phyloP scores from a whole-genome alignment of 345 rosid genomes.

The Syzygium grande region DNA sequence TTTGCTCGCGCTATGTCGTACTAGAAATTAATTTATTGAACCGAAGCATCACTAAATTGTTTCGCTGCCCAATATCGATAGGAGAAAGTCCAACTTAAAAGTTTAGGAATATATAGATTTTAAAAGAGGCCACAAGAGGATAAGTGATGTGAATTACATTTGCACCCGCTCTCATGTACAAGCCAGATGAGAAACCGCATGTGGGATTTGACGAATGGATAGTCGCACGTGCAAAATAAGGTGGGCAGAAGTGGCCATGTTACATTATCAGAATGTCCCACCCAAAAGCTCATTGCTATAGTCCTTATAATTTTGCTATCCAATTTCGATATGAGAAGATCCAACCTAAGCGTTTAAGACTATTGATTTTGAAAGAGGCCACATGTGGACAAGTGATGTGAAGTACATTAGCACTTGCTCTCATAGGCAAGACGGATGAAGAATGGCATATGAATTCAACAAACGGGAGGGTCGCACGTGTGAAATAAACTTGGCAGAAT shows the following conservation, averaged over 20 bases:
- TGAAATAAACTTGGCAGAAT: background rate
- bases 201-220: fast-evolving
- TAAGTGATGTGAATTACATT: background rate
- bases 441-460: background rate
- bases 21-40: background rate
- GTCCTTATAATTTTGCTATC: background rate
- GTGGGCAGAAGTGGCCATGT: background rate
- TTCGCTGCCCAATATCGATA: background rate
- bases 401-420: background rate
- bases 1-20: background rate
- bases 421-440: background rate
- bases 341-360: background rate
- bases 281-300: background rate
- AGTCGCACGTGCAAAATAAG: background rate
- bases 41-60: background rate
- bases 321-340: background rate
- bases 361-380: background rate
- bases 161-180: background rate
- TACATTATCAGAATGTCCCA: fast-evolving
- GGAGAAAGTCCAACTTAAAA: background rate
- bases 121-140: background rate
- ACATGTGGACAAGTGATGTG: background rate
- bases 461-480: background rate
- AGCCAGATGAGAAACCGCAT: background rate
- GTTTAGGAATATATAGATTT: background rate